Conservation (phyloP, 1,284 basidiomycete species). For the Moesziomyces parantarcticus region DNA sequence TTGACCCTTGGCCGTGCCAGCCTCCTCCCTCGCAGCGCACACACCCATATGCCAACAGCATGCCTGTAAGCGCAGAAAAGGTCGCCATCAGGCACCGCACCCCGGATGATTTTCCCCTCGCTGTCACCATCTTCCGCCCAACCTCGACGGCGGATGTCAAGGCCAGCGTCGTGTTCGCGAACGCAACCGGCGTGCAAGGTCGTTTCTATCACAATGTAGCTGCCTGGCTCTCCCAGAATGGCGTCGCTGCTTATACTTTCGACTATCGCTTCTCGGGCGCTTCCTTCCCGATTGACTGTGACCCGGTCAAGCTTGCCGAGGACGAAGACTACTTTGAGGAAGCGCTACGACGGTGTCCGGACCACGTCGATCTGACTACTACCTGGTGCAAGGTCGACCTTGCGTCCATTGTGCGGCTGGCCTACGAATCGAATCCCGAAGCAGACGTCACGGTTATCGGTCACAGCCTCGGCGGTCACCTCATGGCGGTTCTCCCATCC, state of each 20-base stretch:
- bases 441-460: conserved; percentile 49
- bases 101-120: conserved; percentile 47
- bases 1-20: background rate
- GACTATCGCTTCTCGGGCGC: conserved; percentile 56
- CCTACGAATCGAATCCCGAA: conserved; percentile 34
- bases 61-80: conserved; percentile 20
- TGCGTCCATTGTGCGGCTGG: conserved; percentile 42
- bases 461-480: conserved; percentile 54
- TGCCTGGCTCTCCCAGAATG: conserved; percentile 42
- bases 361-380: conserved; percentile 44
- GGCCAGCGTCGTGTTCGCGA: conserved; percentile 47
- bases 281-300: conserved; percentile 48
- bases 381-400: conserved; percentile 56
- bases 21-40: background rate
- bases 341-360: conserved; percentile 41
- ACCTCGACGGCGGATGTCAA: conserved; percentile 9
- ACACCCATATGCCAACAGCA: background rate
- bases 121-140: conserved; percentile 44
- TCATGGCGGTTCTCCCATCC: conserved; percentile 40
- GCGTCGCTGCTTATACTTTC: conserved; percentile 53
- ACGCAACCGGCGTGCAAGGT: conserved; percentile 55
- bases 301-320: conserved; percentile 36
- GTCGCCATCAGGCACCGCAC: conserved; percentile 25
- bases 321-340: conserved; percentile 50
- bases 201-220: conserved; percentile 58